Evolutionary conservation across 345 rosid species (phyloP).

Genomic region (Citrus reticulata): DNA sequence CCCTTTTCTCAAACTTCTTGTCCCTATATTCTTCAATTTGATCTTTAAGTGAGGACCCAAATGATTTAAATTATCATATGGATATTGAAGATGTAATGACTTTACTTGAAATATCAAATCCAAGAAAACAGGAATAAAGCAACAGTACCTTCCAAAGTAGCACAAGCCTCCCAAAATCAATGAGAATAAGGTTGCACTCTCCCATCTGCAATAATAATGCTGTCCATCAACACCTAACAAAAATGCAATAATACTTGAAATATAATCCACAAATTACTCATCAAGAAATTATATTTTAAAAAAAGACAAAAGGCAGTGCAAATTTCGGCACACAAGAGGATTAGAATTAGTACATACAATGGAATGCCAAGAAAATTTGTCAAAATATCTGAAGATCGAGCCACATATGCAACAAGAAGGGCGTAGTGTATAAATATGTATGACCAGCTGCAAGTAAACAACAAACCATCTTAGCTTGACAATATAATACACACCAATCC

Average conservation of each 20-base stretch:
- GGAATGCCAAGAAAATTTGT: slow-evolving; percentile 74
- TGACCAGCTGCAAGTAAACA: slow-evolving; percentile 76
- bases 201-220: slow-evolving; percentile 81
- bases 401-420: slow-evolving; percentile 87
- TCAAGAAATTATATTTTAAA: neutral
- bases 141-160: slow-evolving; percentile 82
- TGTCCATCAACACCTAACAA: slow-evolving; percentile 28
- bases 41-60: too few species aligned
- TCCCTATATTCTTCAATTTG: too few species aligned
- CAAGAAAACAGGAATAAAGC: neutral
- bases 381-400: slow-evolving; percentile 91
- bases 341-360: slow-evolving; percentile 39
- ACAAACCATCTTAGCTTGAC: slow-evolving; percentile 8
- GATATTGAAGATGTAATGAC: neutral
- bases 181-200: slow-evolving; percentile 71
- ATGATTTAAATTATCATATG: neutral
- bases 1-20: too few species aligned
- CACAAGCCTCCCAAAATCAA: slow-evolving; percentile 72
- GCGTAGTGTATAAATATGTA: slow-evolving; percentile 88
- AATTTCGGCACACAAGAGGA: neutral
- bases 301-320: neutral
- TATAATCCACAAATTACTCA: neutral
- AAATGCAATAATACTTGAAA: slow-evolving; percentile 13
- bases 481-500: neutral
- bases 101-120: neutral